Percentiles rank a stretch among this genome's conserved stretches.
Conservation (phyloP, 176 grass and related monocot genomes). For the Guadua angustifolia region DNA sequence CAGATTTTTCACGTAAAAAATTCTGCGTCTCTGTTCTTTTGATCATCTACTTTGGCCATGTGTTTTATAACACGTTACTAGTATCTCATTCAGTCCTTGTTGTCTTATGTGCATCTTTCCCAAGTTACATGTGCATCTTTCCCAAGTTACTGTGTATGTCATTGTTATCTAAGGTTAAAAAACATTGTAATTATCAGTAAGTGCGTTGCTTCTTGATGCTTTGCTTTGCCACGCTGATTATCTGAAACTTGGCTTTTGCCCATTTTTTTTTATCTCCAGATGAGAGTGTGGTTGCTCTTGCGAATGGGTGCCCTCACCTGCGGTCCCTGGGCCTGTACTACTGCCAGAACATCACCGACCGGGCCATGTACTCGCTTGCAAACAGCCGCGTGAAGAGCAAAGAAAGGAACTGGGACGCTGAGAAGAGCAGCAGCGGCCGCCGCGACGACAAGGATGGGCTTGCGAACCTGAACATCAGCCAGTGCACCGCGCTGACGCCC, state of each 20-base stretch:
- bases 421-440: conserved; percentile 13
- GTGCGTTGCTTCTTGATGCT: not conserved
- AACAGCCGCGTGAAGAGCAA: conserved; percentile 65
- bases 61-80: no score
- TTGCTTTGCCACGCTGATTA: not conserved
- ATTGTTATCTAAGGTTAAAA: not conserved
- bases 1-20: no score
- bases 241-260: not conserved
- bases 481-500: conserved; percentile 87
- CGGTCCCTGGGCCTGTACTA: conserved; percentile 77
- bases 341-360: conserved; percentile 93
- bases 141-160: not conserved
- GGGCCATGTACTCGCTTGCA: conserved; percentile 84
- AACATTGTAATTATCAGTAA: not conserved
- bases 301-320: conserved; percentile 61
- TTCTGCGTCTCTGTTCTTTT: no score
- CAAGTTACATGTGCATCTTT: not conserved
- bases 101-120: not conserved
- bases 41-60: no score
- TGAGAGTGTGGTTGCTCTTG: conserved; percentile 82
- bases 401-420: conserved; percentile 35
- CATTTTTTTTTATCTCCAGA: conserved; percentile 39
- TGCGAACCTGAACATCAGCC: conserved; percentile 81
- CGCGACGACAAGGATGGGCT: conserved; percentile 52
- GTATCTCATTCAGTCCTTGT: no score